Conservation (phyloP, 177 flowering plant species). For the Telopea speciosissima region DNA sequence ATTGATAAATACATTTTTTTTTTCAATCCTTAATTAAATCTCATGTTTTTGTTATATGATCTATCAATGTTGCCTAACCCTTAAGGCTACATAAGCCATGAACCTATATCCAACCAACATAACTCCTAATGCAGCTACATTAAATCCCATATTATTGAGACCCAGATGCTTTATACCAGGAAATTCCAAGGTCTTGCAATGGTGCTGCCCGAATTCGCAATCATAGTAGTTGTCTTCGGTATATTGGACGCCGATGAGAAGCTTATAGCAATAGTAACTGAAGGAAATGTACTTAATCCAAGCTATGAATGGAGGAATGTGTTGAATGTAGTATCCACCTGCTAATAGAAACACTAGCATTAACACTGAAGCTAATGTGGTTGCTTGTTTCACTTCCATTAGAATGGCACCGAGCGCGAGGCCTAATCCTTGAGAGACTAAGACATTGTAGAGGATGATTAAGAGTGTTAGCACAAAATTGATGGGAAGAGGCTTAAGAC, state of each 20-base stretch:
- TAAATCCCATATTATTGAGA: constrained; percentile 31
- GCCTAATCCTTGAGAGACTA: constrained; percentile 87
- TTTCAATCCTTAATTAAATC: too few relatives aligned
- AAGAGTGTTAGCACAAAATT: constrained; percentile 54
- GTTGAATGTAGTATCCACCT: constrained; percentile 88
- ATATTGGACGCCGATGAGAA: constrained; percentile 77
- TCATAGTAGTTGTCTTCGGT: constrained; percentile 42
- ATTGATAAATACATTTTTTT: too few relatives aligned
- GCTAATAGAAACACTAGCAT: constrained; percentile 79
- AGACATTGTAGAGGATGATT: constrained; percentile 68
- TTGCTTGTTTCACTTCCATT: constrained; percentile 79
- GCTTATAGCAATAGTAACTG: constrained; percentile 82
- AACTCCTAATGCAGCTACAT: constrained; percentile 57
- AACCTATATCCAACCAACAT: constrained; percentile 86
- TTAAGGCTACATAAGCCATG: constrained; percentile 72
- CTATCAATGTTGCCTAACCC: constrained; percentile 35
- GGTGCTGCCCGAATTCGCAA: constrained; percentile 38
- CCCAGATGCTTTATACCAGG: constrained; percentile 55
- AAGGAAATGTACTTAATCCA: constrained; percentile 87
- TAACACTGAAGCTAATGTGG: constrained; percentile 77
- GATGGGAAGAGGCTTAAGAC: constrained; percentile 56
- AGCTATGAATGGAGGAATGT: constrained; percentile 61
- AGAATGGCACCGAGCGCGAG: constrained; percentile 85
- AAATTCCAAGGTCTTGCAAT: constrained; percentile 57
- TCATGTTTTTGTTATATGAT: too few relatives aligned